phyloP scores from a whole-genome alignment of 148 eudicot species.

The Nepenthes gracilis region DNA sequence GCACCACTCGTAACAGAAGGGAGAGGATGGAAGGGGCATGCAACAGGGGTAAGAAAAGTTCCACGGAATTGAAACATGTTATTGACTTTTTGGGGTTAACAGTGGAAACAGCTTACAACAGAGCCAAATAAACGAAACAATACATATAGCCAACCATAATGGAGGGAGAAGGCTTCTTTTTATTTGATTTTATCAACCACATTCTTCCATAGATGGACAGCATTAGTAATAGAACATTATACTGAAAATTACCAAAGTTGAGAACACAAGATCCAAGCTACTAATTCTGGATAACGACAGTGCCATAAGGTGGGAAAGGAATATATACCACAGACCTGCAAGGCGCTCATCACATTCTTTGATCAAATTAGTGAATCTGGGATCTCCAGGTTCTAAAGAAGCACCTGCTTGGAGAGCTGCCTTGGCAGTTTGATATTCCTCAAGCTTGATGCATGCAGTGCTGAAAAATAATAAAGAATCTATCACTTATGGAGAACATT shows the following conservation, averaged over 20 bases:
- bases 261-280: background rate
- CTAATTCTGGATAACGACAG: background rate
- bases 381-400: constrained; percentile 53
- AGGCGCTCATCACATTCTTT: constrained; percentile 73
- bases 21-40: too few species aligned
- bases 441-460: constrained; percentile 76
- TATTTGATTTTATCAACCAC: too few species aligned
- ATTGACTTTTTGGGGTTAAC: too few species aligned
- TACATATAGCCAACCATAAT: too few species aligned
- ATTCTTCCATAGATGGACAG: too few species aligned
- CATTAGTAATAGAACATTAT: too few species aligned
- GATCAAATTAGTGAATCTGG: constrained; percentile 65
- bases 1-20: too few species aligned
- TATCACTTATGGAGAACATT: background rate
- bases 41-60: too few species aligned
- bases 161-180: too few species aligned
- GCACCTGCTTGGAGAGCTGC: constrained; percentile 66
- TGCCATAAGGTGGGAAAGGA: background rate
- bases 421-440: constrained; percentile 92
- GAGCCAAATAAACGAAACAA: too few species aligned
- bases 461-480: constrained; percentile 20
- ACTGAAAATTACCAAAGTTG: background rate
- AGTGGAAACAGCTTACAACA: too few species aligned
- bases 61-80: too few species aligned
- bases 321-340: constrained; percentile 39